Evolutionary conservation across 2,329 filamentous ascomycete species (phyloP), one percentile per base, ranked within the genome.

Genomic region (Epichloe festucae): DNA sequence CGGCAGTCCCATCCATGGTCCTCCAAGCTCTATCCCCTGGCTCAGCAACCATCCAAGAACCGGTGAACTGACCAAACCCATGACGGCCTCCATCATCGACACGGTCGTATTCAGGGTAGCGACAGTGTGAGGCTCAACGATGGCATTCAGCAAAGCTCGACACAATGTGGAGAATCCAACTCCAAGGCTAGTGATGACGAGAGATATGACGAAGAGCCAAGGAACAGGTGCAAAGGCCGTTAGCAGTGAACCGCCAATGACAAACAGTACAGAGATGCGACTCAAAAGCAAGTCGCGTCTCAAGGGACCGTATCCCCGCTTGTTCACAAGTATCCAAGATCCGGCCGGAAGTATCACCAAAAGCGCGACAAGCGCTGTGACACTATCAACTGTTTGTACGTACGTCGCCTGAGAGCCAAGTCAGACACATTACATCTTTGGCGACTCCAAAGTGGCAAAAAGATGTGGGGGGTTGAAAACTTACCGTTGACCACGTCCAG

Each of bases 51-150:
- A 66, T 1, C 73, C 74, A 36, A 80, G 62, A 0, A 72, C 54
- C 0, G 77, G 76, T 1, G 69, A 67, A 0, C 70, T 70, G 5
- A 73, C 47, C 53, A 78, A 69, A 2, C 70, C 56, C n/a, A 76
- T 73, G 11, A 72, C 41, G 8, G 70, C 73, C 54, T 81, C 76
- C 35, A 75, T 59, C 23, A 78, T 66, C 2, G 71, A 68, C 10
- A 81, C 65, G 4, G 75, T 64, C 4, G 73, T 75, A 59, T 79
- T 81, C 23, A 79, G 63, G 0, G 73, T 72, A 21, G 75, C 78
- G 12, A 79, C 67, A 4, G 78, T 73, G 53, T 77, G 71, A 21
- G 72, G 68, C 56, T 77, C 75, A 12, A 81, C 73, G 11, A 80
- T 59, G 10, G 70, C 68, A 44, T 74, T 78, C n/a, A 79, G 60